phyloP scores from a whole-genome alignment of 148 eudicot genomes.

The Cornus controversa region DNA sequence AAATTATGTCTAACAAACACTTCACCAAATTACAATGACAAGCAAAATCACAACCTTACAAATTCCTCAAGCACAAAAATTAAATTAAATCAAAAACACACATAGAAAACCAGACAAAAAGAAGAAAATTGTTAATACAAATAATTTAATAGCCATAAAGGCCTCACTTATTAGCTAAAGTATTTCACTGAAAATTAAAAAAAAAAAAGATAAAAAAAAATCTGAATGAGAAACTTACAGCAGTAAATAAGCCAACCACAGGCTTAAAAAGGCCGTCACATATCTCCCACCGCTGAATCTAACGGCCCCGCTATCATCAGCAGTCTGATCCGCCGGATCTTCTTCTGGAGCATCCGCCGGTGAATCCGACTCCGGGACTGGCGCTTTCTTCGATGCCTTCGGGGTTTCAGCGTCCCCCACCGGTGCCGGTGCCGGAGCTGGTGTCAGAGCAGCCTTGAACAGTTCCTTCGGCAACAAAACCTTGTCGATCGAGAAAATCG shows the following conservation, averaged over 20 bases:
- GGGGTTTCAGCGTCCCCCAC: conserved; percentile 45
- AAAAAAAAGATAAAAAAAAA: not conserved
- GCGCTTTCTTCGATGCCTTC: conserved; percentile 34
- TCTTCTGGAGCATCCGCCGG: conserved; percentile 53
- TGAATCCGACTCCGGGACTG: conserved; percentile 52
- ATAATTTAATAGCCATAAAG: not conserved
- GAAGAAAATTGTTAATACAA: too few relatives aligned
- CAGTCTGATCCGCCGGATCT: conserved; percentile 47
- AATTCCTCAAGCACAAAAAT: not conserved
- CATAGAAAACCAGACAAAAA: not conserved
- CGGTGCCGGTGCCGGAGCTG: conserved; percentile 83
- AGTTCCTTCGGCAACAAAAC: conserved; percentile 74
- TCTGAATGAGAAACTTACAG: conserved; percentile 18
- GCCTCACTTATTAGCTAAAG: not conserved
- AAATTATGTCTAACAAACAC: too few relatives aligned
- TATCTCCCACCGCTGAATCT: conserved; percentile 30
- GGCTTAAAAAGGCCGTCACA: conserved; percentile 34
- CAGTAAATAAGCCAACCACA: conserved; percentile 35
- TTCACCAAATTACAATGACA: not conserved
- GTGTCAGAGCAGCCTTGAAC: conserved; percentile 56
- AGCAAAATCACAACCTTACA: not conserved
- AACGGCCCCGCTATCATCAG: conserved; percentile 37
- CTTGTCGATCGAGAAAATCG: conserved; percentile 60
- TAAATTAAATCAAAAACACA: not conserved
- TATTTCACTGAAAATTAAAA: not conserved